Evolutionary conservation across 2,329 filamentous ascomycete species (phyloP), one percentile per base, ranked within the genome.

Genomic region (Calonectria multiphialidica): DNA sequence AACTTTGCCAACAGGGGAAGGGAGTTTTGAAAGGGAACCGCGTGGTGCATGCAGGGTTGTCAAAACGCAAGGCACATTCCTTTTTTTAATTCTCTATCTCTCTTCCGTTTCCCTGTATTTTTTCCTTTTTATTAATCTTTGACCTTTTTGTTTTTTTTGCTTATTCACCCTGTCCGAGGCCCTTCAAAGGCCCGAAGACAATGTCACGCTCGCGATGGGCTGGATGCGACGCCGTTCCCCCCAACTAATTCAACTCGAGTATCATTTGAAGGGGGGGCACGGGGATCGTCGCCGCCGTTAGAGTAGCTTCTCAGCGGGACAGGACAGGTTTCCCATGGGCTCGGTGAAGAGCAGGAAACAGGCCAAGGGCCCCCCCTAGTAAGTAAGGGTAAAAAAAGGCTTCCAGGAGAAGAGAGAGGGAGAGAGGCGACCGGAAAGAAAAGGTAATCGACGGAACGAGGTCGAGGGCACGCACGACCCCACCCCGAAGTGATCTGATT

Each of bases 401-500:
- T 21, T 23, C 40, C 37, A 16, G 21, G 49, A 57, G 53, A 44
- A 30, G 28, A 30, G 28, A 30, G 28, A 30, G 5, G 28, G 28
- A 30, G 28, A 30, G 5, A 30, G 33, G 55, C 44, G 45, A 35
- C 50, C 64, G 53, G 65, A 25, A 65, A 28, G 21, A 25, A 45
- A 61, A 44, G 30, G 28, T 49, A 67, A 61, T 61, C 53, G 55
- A 42, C 30, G 55, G 30, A 35, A 61, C 42, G 40, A 47, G n/a
- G 53, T 49, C 53, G 44, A 68, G 53, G 55, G 21, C 55, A 50
- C 53, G 21, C 55, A 50, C 53, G 44, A 23, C 44, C 21, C 62
- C 37, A 45, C 62, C 37, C 53, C 57, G 59, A 67, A 66, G 68
- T 73, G 68, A 71, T 71, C 71, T 67, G 68, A 68, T 71, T 66